These are phyloP conservation scores for Hanseniaspora uvarum DNA, from an alignment of 1,139 yeast genomes.

Conservation along the genomic window DNA sequence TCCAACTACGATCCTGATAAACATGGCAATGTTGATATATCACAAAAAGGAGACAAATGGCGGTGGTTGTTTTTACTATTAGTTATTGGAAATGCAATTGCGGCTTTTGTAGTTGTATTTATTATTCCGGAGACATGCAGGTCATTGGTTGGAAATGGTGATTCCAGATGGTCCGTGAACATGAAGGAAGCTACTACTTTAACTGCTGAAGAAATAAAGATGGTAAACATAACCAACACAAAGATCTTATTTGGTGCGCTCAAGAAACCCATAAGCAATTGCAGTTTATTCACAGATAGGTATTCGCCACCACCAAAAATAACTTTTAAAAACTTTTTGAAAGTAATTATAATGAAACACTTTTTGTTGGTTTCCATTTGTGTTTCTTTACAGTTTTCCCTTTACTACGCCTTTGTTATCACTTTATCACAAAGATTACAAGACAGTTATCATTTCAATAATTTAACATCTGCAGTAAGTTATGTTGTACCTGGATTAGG, in stretches of 20 bases:
- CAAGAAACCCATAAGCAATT: slow-evolving; percentile 25
- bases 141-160: slow-evolving; percentile 47
- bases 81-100: slow-evolving; percentile 38
- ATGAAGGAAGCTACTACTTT: slow-evolving; percentile 20
- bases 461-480: slow-evolving; percentile 37
- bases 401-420: slow-evolving; percentile 47
- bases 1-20: neutral
- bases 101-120: slow-evolving; percentile 35
- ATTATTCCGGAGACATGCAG: slow-evolving; percentile 48
- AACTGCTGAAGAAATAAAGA: slow-evolving; percentile 29
- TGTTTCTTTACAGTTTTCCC: slow-evolving; percentile 45
- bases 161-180: slow-evolving; percentile 25
- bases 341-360: slow-evolving; percentile 37
- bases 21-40: slow-evolving; percentile 12
- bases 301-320: slow-evolving; percentile 46
- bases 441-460: slow-evolving; percentile 34
- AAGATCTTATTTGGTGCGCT: slow-evolving; percentile 24
- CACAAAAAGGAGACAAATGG: slow-evolving; percentile 37
- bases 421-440: slow-evolving; percentile 40
- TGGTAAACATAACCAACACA: slow-evolving; percentile 30
- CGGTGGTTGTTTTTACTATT: slow-evolving; percentile 50
- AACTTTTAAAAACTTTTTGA: slow-evolving; percentile 34
- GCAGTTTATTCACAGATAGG: slow-evolving; percentile 23
- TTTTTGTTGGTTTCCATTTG: slow-evolving; percentile 41
- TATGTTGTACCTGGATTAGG: slow-evolving; percentile 49